These are phyloP conservation scores for Ustilago curta DNA, from an alignment of 1,284 basidiomycete genomes.

Conservation along the genomic window DNA sequence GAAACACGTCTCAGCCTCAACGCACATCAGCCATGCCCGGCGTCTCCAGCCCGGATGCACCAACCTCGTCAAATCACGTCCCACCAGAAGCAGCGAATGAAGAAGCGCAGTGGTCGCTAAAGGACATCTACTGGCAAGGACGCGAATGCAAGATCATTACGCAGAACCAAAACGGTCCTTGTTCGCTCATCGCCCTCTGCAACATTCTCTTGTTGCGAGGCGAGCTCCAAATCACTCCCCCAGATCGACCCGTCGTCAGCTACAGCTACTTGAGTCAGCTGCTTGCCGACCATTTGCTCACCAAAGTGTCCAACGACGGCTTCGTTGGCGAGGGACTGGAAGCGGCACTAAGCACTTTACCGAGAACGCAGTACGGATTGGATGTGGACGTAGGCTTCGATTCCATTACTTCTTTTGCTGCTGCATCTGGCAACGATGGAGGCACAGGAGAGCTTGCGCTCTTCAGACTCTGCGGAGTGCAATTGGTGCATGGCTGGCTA, in stretches of 20 bases:
- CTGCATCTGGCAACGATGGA: conserved; percentile 69
- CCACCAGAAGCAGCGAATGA: conserved; percentile 15
- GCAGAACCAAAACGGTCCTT: conserved; percentile 76
- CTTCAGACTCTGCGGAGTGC: conserved; percentile 83
- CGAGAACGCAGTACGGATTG: conserved; percentile 79
- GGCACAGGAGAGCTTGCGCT: conserved; percentile 79
- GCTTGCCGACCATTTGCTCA: conserved; percentile 83
- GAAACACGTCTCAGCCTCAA: neutral
- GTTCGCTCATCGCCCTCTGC: conserved; percentile 85
- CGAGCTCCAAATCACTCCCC: conserved; percentile 70
- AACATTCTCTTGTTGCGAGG: conserved; percentile 62
- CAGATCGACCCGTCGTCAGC: conserved; percentile 77
- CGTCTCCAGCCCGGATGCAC: neutral
- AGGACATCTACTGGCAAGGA: conserved; percentile 59
- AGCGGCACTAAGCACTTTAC: conserved; percentile 83
- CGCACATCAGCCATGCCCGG: neutral
- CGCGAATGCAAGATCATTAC: conserved; percentile 58
- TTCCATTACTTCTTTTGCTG: conserved; percentile 49
- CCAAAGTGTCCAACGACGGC: conserved; percentile 62
- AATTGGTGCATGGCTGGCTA: conserved; percentile 91
- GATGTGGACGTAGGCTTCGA: conserved; percentile 59
- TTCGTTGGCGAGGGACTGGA: conserved; percentile 74
- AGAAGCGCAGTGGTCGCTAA: conserved; percentile 62
- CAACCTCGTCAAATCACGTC: neutral
- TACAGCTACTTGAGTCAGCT: conserved; percentile 85